Evolutionary conservation across 768 basidiomycete genomes (phyloP).

Genomic region (Lanmaoa rubissima): DNA sequence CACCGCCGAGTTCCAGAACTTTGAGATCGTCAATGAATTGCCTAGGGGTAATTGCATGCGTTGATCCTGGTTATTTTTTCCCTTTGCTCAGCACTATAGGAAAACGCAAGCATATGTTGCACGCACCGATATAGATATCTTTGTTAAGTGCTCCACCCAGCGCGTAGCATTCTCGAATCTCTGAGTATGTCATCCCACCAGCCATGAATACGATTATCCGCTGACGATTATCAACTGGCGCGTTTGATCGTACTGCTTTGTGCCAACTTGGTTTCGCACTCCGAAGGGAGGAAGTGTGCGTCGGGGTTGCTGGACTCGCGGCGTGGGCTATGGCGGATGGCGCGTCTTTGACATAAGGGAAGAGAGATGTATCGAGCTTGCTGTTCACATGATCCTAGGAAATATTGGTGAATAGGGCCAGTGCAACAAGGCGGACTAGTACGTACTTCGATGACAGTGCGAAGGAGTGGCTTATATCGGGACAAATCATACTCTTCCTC

Average conservation of each 20-base stretch:
- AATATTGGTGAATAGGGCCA: not conserved
- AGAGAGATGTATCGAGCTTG: slow-evolving; percentile 72
- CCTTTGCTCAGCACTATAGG: slow-evolving; percentile 28
- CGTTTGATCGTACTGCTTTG: slow-evolving; percentile 59
- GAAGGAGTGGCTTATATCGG: slow-evolving; percentile 82
- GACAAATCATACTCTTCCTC: slow-evolving; percentile 99
- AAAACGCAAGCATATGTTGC: slow-evolving; percentile 38
- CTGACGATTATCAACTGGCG: slow-evolving; percentile 57
- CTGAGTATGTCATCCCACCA: slow-evolving; percentile 95
- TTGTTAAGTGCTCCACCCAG: slow-evolving; percentile 72
- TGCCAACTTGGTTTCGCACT: slow-evolving; percentile 92
- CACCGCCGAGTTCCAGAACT: slow-evolving; percentile 82
- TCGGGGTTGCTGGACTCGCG: slow-evolving; percentile 46
- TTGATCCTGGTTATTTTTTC: slow-evolving; percentile 62
- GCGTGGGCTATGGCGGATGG: slow-evolving; percentile 51
- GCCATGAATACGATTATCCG: slow-evolving; percentile 87
- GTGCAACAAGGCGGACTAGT: not conserved
- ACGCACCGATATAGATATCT: slow-evolving; percentile 87
- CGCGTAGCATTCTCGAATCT: slow-evolving; percentile 85
- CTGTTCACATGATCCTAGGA: slow-evolving; percentile 76
- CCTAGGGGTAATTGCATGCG: slow-evolving; percentile 80
- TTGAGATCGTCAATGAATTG: slow-evolving; percentile 85
- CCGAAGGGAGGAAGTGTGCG: slow-evolving; percentile 72
- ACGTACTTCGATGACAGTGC: slow-evolving; percentile 77
- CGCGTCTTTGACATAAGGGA: slow-evolving; percentile 88